These are phyloP conservation scores for Cladorrhinum samala DNA, from an alignment of 495 filamentous ascomycete genomes.

Conservation along the genomic window DNA sequence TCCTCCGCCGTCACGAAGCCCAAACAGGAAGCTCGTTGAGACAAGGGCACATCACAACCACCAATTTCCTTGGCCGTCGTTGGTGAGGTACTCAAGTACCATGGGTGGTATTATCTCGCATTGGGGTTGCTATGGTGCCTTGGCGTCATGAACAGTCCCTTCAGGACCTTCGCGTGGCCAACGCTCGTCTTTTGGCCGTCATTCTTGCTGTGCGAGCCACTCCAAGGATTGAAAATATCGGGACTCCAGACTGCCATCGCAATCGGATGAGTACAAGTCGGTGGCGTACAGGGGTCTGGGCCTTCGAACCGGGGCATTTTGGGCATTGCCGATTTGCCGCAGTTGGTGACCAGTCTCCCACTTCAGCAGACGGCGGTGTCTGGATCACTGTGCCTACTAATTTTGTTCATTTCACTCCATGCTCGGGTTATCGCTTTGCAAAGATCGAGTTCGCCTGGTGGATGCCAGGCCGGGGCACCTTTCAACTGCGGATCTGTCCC, in stretches of 20 bases:
- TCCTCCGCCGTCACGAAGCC: not conserved
- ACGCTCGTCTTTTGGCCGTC: not conserved
- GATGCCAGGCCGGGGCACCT: no score
- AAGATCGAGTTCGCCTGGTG: no score
- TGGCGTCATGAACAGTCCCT: not conserved
- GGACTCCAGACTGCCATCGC: not conserved
- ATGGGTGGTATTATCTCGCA: not conserved
- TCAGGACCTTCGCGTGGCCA: not conserved
- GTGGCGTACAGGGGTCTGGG: not conserved
- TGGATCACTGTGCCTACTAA: no score
- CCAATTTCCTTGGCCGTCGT: not conserved
- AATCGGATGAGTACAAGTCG: no score
- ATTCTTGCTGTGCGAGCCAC: not conserved
- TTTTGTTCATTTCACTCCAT: not conserved
- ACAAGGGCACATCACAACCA: not conserved
- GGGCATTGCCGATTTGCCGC: not conserved
- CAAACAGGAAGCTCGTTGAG: conserved; percentile 4
- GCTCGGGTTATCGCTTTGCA: no score
- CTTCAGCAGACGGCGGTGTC: not conserved
- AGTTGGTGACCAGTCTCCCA: not conserved
- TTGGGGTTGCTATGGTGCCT: no score
- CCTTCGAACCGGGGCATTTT: not conserved
- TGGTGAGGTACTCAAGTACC: not conserved
- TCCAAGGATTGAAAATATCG: not conserved
- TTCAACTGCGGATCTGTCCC: no score